Conservation (phyloP, 2,329 filamentous ascomycete species). For the Ceratocystis smalleyi region DNA sequence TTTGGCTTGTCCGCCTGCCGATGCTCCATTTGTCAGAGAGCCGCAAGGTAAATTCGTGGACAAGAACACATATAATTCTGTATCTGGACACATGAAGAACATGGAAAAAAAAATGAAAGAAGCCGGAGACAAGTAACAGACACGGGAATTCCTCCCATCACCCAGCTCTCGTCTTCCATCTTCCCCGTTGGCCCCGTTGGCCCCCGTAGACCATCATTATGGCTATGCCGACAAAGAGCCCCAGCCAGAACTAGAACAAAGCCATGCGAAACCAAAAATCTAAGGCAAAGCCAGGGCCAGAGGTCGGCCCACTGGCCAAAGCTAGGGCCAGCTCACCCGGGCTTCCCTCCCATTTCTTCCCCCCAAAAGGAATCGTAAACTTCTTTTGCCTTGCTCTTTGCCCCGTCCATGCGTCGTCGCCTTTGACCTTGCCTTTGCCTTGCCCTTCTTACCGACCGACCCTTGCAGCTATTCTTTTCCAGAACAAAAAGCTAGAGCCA, state of each 20-base stretch:
- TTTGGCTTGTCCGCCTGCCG: no score
- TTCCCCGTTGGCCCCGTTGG: background rate
- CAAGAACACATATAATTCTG: no score
- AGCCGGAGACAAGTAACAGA: background rate
- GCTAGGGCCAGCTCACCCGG: background rate
- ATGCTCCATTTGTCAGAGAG: no score
- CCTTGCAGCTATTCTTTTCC: constrained; percentile 1
- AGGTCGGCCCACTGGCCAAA: background rate
- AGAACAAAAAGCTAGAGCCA: constrained; percentile 1
- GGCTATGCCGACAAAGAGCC: background rate
- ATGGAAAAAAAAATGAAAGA: background rate
- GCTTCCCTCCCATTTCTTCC: background rate
- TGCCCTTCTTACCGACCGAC: background rate
- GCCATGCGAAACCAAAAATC: background rate
- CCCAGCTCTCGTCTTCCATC: background rate
- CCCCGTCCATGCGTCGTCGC: no score
- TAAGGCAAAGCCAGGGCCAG: background rate
- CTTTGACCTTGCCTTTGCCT: no score
- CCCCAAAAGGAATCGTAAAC: background rate
- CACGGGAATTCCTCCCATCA: background rate
- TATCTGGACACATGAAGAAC: background rate
- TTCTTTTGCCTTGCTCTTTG: background rate
- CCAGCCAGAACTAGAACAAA: background rate
- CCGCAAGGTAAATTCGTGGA: no score
- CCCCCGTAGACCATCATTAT: background rate